Conservation (phyloP, 176 grass and related monocot species). For the Carex pumila region DNA sequence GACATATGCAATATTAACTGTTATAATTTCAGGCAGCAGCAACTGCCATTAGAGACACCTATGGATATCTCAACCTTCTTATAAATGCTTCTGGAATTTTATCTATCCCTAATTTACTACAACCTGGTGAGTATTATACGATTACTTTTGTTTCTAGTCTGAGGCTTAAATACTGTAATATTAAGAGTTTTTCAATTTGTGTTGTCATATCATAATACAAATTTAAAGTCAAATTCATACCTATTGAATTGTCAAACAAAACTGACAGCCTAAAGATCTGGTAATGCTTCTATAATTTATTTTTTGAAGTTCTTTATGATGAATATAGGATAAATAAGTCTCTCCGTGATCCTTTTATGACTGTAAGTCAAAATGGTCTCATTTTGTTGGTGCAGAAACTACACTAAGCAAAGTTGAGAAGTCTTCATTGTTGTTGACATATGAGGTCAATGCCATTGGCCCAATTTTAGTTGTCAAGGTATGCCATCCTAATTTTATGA, state of each 20-base stretch:
- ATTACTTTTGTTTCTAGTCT: neutral
- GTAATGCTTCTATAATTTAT: neutral
- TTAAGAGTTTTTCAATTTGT: neutral
- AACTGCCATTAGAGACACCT: conserved; percentile 34
- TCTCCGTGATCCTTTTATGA: neutral
- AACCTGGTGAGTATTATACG: conserved; percentile 47
- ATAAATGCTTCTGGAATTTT: conserved; percentile 81
- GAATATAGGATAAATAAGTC: neutral
- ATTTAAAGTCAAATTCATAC: neutral
- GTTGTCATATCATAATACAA: conserved; percentile 4
- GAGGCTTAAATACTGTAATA: neutral
- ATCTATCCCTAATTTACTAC: conserved; percentile 59
- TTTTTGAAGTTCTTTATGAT: neutral
- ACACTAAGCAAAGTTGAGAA: conserved; percentile 79
- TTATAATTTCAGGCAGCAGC: conserved; percentile 48
- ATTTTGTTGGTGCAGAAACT: conserved; percentile 44
- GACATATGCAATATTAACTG: neutral
- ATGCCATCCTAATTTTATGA: neutral
- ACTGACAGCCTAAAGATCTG: neutral
- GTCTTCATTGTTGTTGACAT: conserved; percentile 59
- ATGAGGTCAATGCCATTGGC: conserved; percentile 72
- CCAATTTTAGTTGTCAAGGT: conserved; percentile 81
- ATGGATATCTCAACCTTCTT: conserved; percentile 59
- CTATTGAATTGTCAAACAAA: neutral
- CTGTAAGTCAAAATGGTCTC: neutral